These are phyloP conservation scores for Botrytis hyacinthi DNA, from an alignment of 2,329 filamentous ascomycete species.

Conservation along the genomic window DNA sequence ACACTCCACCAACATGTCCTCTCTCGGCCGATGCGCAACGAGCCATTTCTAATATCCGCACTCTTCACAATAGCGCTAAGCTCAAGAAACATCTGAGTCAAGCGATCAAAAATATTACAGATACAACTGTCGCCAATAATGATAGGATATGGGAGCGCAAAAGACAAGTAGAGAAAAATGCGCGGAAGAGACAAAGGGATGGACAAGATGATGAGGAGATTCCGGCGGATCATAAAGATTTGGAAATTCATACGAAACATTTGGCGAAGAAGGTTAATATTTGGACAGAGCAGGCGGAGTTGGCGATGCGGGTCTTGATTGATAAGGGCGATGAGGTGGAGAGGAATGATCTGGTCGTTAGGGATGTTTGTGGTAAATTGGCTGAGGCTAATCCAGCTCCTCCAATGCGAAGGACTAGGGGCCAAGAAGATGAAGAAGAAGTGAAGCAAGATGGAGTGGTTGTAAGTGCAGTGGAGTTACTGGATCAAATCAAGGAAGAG, in stretches of 20 bases:
- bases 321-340: slow-evolving; percentile 51
- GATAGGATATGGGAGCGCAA: slow-evolving; percentile 46
- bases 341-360: slow-evolving; percentile 34
- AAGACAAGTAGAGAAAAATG: slow-evolving; percentile 27
- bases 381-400: slow-evolving; percentile 33
- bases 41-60: slow-evolving; percentile 46
- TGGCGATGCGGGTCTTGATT: slow-evolving; percentile 55
- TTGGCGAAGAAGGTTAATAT: slow-evolving; percentile 47
- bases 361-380: slow-evolving; percentile 38
- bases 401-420: slow-evolving; percentile 10
- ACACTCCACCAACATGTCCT: slow-evolving; percentile 52
- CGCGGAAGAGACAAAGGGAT: slow-evolving; percentile 36
- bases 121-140: slow-evolving; percentile 53
- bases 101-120: slow-evolving; percentile 47
- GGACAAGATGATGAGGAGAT: slow-evolving; percentile 40
- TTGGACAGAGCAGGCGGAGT: slow-evolving; percentile 56
- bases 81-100: slow-evolving; percentile 49
- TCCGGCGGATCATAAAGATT: slow-evolving; percentile 37
- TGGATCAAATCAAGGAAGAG: slow-evolving; percentile 41
- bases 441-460: slow-evolving; percentile 43
- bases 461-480: slow-evolving; percentile 39
- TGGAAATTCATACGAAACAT: slow-evolving; percentile 43
- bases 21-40: slow-evolving; percentile 49
- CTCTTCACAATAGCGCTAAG: slow-evolving; percentile 43
- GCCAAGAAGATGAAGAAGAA: slow-evolving; percentile 38